Base-by-base conservation (phyloP, 768 basidiomycete genomes). In the Tylopilus rubrobrunneus region DNA sequence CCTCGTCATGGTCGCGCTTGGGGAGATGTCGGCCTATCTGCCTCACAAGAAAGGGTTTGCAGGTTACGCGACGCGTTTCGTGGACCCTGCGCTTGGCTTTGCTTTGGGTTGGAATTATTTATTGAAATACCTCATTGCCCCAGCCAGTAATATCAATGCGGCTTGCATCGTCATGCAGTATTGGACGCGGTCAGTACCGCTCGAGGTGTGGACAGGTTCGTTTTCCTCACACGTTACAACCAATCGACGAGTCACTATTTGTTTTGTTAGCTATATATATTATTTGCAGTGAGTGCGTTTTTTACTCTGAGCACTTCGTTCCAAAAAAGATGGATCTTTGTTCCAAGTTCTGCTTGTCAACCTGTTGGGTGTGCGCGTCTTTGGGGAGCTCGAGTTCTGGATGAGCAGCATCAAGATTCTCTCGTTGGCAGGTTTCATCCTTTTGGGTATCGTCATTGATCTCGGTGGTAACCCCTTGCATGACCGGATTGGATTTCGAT, bases 381-480 rank as follows among this genome's bases (percentile, higher is more conserved):
- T 87, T 53, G 84, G 85, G 48, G 85, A 88, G 63, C 70, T 86
- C n/a, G 84, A 86, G 62, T 87, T 86, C 68, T 86, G 84, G 84
- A 79, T 81, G 61, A 85, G 83, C 52, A 79, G 81, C 51, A 76
- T 90, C 66, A 89, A 90, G 67, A 77, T 89, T 64, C 75, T 19
- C 48, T 60, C 47, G 48, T 52, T 39, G n/a, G n/a, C 39, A 5
- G 37, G 37, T 8, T n/a, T 17, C 37, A 37, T 37, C 27, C 17
- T 59, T n/a, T 2, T 54, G 46, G 55, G 54, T 6, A 52, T 83
- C 50, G 80, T 85, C 61, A 77, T 85, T 56, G 84, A 85, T 63
- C 78, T 86, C 21, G 86, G 85, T 70, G 72, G 70, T 58, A 77
- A 68, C 34, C 52, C 71, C 72, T 54, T 57, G 28, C 65, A 70